Conservation (phyloP, 2,329 filamentous ascomycete species). For the Xylaria hypoxylon region DNA sequence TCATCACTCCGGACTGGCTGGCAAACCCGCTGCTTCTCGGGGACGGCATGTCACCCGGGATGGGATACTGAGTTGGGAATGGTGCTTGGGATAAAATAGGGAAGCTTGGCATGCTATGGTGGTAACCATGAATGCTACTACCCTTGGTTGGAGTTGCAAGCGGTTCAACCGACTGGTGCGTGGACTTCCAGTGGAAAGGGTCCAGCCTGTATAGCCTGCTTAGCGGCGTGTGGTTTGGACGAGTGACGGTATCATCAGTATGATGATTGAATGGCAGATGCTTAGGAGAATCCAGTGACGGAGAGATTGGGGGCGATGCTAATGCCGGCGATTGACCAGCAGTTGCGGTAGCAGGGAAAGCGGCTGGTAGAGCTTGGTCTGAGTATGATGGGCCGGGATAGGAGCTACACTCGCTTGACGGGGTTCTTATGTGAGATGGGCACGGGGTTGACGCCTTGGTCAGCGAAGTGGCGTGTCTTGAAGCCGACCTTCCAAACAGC, state of each 20-base stretch:
- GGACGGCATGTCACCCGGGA: slow-evolving; percentile 61
- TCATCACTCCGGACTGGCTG: slow-evolving; percentile 60
- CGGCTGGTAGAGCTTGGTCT: slow-evolving; percentile 16
- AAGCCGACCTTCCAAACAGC: slow-evolving; percentile 44
- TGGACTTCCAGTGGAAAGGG: slow-evolving; percentile 36
- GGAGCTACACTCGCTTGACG: slow-evolving; percentile 41
- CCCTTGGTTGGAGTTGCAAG: slow-evolving; percentile 36
- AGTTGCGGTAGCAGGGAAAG: not conserved
- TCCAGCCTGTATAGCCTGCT: slow-evolving; percentile 41
- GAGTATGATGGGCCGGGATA: slow-evolving; percentile 18
- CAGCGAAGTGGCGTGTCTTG: slow-evolving; percentile 43
- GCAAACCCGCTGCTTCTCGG: slow-evolving; percentile 55
- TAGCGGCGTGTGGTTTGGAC: slow-evolving; percentile 28
- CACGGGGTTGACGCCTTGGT: slow-evolving; percentile 35
- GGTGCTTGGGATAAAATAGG: slow-evolving; percentile 43
- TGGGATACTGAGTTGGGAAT: slow-evolving; percentile 53
- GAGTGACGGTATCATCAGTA: slow-evolving; percentile 33
- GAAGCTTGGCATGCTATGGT: slow-evolving; percentile 43
- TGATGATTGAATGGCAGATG: slow-evolving; percentile 34
- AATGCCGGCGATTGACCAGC: slow-evolving; percentile 36
- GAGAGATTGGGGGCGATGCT: slow-evolving; percentile 37
- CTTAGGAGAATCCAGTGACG: slow-evolving; percentile 29
- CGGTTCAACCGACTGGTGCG: slow-evolving; percentile 36
- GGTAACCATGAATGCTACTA: slow-evolving; percentile 40
- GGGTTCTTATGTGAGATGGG: slow-evolving; percentile 40